Conservation (phyloP, 1,284 basidiomycete species). For the Polyporus tsugae region DNA sequence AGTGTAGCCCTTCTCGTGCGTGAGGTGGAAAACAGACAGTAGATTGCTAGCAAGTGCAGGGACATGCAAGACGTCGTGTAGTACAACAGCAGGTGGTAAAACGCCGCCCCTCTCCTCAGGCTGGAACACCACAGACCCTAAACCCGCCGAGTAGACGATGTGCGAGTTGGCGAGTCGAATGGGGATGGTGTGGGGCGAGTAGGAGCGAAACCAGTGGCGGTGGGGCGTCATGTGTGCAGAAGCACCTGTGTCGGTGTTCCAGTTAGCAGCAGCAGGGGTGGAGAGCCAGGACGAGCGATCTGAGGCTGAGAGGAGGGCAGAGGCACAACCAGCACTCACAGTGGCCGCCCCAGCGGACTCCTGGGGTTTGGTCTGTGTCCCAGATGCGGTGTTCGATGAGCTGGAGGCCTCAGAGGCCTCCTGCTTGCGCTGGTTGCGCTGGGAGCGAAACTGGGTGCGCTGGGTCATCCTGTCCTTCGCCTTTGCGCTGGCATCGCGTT, state of each 20-base stretch:
- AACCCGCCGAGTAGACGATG: constrained; percentile 42
- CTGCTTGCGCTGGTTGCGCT: neutral
- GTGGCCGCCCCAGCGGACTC: constrained; percentile 9
- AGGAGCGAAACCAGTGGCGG: constrained; percentile 35
- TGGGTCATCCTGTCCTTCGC: neutral
- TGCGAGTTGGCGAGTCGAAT: constrained; percentile 14
- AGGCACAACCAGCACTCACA: constrained; percentile 18
- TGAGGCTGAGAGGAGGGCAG: constrained; percentile 11
- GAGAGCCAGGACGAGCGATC: constrained; percentile 12
- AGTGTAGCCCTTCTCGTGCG: too few species aligned
- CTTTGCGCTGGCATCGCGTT: constrained; percentile 10
- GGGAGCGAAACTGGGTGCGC: neutral
- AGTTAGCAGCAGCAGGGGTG: constrained; percentile 14
- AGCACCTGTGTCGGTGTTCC: constrained; percentile 24
- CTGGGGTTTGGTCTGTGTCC: neutral
- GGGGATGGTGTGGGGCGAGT: constrained; percentile 30
- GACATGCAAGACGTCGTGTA: too few species aligned
- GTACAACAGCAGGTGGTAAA: too few species aligned
- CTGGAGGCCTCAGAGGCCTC: too few species aligned
- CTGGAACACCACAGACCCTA: constrained; percentile 41
- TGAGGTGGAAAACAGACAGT: too few species aligned
- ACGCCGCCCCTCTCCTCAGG: too few species aligned
- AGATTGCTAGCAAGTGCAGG: too few species aligned
- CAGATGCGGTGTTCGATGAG: too few species aligned
- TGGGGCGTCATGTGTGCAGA: constrained; percentile 22